Base-by-base conservation (phyloP, 2,329 filamentous ascomycete genomes). In the Cytospora piceae region DNA sequence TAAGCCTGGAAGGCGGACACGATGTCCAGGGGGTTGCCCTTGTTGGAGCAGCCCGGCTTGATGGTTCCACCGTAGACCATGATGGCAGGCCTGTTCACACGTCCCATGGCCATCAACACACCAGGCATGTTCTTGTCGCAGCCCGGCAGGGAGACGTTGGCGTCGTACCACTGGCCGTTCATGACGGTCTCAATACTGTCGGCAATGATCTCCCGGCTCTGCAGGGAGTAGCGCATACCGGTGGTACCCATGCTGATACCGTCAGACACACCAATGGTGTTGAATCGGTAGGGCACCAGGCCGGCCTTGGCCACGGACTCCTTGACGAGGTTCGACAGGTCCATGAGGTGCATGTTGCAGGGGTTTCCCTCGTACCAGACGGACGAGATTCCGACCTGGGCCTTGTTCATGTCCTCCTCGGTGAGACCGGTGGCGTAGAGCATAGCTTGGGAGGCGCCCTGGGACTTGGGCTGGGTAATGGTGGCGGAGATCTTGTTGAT, bases 91-190 rank as follows among this genome's bases (percentile, higher is more conserved):
- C 95, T 85, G 82, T 99, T 98, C 71, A 97, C 88, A 72, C 95
- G 87, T 46, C 93, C 94, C 92, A 97, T 97, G 64, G 94, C 95
- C 74, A 95, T 95, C 73, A 93, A 81, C 15, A 95, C 92, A 78
- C 92, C 92, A 1, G 93, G 93, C 95, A 99, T 98, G 82, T 99
- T 99, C 88, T 99, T 99, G 85, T 99, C 95, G 80, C 95, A 99
- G 58, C 95, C 95, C 17, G 95, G 95, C 73, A 99, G 91, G 61
- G 93, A 96, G 76, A 99, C 91, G 79, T 98, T 98, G 72, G 89
- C 94, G 78, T 99, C 95, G 77, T 99, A 98, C 93, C 94, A 98
- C 80, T 99, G 95, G 20, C 93, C 95, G 71, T 93, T 90, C 94
- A 98, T 99, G 73, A 99, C 95, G 6, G 95, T 98, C 85, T 99